These are phyloP conservation scores for Hemisphaericaspora nanyangensis DNA, from an alignment of 805 yeast species.

Conservation along the genomic window DNA sequence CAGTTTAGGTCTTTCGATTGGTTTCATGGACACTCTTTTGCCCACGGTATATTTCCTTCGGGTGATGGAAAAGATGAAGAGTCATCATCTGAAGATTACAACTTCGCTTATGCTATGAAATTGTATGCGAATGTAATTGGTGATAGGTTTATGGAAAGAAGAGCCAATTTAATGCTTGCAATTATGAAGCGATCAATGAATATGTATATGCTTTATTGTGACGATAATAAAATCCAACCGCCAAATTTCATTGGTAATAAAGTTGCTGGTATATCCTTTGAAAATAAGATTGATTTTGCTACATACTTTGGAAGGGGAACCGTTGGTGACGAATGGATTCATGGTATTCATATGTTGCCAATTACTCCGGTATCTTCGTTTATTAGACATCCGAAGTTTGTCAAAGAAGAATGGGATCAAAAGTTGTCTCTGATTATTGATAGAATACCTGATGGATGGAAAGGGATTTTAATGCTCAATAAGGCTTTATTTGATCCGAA, in stretches of 20 bases:
- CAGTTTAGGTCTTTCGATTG: constrained; percentile 68
- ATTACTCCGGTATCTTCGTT: constrained; percentile 64
- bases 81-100: constrained; percentile 71
- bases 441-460: constrained; percentile 63
- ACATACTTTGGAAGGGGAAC: constrained; percentile 73
- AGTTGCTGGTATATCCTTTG: constrained; percentile 72
- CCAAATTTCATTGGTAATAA: constrained; percentile 52
- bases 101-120: constrained; percentile 65
- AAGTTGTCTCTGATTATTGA: constrained; percentile 44
- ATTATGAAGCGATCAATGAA: constrained; percentile 52
- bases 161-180: constrained; percentile 60
- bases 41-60: constrained; percentile 64
- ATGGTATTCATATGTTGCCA: constrained; percentile 77
- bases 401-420: constrained; percentile 60
- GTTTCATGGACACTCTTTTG: constrained; percentile 78
- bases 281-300: constrained; percentile 68
- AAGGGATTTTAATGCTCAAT: constrained; percentile 68
- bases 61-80: constrained; percentile 80
- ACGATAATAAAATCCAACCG: constrained; percentile 57
- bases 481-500: constrained; percentile 70
- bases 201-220: constrained; percentile 50
- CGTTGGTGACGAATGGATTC: constrained; percentile 57
- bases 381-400: constrained; percentile 52
- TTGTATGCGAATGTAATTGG: constrained; percentile 58
- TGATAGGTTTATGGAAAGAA: constrained; percentile 47